Evolutionary conservation across 2,329 filamentous ascomycete genomes (phyloP).

Genomic region (Phialophora tarda): DNA sequence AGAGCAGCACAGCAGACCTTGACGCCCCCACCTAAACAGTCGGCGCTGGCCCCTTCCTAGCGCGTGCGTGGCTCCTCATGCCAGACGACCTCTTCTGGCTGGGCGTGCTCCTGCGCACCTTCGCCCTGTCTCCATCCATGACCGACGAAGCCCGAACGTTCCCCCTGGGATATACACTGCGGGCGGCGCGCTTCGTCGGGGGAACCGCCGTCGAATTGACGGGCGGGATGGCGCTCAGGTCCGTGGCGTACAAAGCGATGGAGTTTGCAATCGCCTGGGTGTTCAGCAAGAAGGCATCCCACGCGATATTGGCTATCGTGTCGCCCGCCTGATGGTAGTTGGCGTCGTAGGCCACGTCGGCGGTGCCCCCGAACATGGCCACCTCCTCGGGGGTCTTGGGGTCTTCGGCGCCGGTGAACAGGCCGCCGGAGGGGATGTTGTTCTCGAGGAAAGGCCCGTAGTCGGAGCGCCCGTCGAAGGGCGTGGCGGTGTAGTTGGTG

Average conservation of each 20-base stretch:
- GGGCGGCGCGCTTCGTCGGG: background rate
- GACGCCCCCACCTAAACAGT: background rate
- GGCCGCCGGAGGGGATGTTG: slow-evolving; percentile 75
- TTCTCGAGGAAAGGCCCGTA: slow-evolving; percentile 77
- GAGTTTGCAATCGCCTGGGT: slow-evolving; percentile 70
- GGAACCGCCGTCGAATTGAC: background rate
- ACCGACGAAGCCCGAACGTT: slow-evolving; percentile 37
- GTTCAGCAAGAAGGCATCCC: slow-evolving; percentile 61
- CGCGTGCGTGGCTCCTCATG: background rate
- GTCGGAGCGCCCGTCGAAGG: slow-evolving; percentile 79
- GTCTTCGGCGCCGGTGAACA: slow-evolving; percentile 78
- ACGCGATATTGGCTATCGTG: slow-evolving; percentile 60
- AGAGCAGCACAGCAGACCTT: no score
- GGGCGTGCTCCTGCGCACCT: background rate
- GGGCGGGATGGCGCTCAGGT: slow-evolving; percentile 67
- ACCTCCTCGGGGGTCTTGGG: slow-evolving; percentile 73
- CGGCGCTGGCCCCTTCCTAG: background rate
- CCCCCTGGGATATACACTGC: background rate
- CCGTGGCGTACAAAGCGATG: slow-evolving; percentile 71
- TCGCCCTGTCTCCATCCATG: no score
- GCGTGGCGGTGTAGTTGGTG: slow-evolving; percentile 71
- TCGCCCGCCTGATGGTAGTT: slow-evolving; percentile 64
- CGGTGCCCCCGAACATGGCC: slow-evolving; percentile 71
- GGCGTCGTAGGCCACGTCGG: slow-evolving; percentile 61
- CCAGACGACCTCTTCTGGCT: background rate